Evolutionary conservation across 225 moss, liverwort and hornwort species (phyloP), one percentile per base, ranked within the genome.

Genomic region (Marchantia polymorpha): DNA sequence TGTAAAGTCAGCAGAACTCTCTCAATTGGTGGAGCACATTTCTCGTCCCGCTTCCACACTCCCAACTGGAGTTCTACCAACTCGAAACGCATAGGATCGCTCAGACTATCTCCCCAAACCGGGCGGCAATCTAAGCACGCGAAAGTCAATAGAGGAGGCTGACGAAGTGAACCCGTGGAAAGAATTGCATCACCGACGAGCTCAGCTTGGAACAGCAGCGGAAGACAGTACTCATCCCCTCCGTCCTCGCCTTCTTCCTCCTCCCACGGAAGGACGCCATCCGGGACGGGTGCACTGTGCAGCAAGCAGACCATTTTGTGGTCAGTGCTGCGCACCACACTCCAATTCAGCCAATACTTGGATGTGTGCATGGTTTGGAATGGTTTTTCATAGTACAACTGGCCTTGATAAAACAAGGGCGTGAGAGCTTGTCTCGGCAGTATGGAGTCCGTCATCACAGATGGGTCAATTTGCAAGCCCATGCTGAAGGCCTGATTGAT

Each of bases 41-140:
- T 74, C 74, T 74, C 52, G 16, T 74, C 74, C 74, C 74, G 55
- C 26, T 74, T 74, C 74, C 74, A 74, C 13, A 74, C 74, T 74
- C 74, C 74, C 26, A 74, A 12, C 55, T 74, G 74, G 26, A 74
- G 74, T 53, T 74, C 74, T 29, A 74, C 74, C 52, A 74, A 53
- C 74, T 74, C 74, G 54, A 74, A 74, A 27, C 74, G 74, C 74
- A 74, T 74, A 7, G 74, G 74, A 25, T 74, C 74, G 29, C 31
- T 74, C 10, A 74, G 51, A 49, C 74, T 74, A 16, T 74, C 74
- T 53, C 74, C 74, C 74, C 74, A 74, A 6, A 74, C 53, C 17
- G 74, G 54, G 16, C 74, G 74, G 74, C 74, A 74, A 56, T 74
- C 74, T 16, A 74, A 54, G 56, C 54, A 74, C 16, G 74, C 74